Percentiles rank a stretch among this genome's conserved stretches.
Evolutionary conservation across 2,329 filamentous ascomycete species (phyloP).

Genomic region (Purpureocillium lavendulum): DNA sequence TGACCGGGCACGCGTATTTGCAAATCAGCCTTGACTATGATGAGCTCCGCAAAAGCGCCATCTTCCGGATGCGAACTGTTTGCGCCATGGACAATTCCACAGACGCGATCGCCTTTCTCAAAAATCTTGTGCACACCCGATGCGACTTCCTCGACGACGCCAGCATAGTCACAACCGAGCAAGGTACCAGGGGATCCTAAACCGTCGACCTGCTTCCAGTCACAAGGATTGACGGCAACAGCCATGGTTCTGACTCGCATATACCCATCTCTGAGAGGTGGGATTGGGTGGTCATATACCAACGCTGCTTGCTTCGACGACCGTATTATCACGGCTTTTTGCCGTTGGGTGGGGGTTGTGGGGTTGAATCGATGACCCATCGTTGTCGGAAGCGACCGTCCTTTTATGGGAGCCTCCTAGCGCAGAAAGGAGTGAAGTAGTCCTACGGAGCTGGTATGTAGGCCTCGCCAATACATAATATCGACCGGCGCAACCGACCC

Average conservation of each 20-base stretch:
- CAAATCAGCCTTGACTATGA: constrained; percentile 28
- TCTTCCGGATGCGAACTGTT: constrained; percentile 22
- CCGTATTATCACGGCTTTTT: no score
- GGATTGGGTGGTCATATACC: constrained; percentile 2
- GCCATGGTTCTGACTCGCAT: constrained; percentile 24
- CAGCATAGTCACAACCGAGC: constrained; percentile 38
- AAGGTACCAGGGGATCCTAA: constrained; percentile 12
- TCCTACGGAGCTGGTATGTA: no score
- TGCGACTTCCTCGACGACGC: constrained; percentile 37
- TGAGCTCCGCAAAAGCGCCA: constrained; percentile 33
- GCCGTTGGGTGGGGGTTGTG: no score
- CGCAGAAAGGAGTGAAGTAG: no score
- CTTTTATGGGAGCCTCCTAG: no score
- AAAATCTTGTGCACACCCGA: constrained; percentile 29
- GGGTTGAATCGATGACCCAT: no score
- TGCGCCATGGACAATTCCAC: constrained; percentile 28
- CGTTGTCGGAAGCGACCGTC: no score
- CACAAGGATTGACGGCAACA: constrained; percentile 25
- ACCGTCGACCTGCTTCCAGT: constrained; percentile 26
- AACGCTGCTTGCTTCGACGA: not conserved
- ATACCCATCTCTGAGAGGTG: constrained; percentile 8
- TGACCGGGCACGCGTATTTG: constrained; percentile 35
- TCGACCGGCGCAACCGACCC: no score
- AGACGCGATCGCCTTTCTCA: constrained; percentile 38
- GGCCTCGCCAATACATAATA: no score